phyloP scores from a whole-genome alignment of 176 grass and related monocot species.

The Raddia distichophylla region DNA sequence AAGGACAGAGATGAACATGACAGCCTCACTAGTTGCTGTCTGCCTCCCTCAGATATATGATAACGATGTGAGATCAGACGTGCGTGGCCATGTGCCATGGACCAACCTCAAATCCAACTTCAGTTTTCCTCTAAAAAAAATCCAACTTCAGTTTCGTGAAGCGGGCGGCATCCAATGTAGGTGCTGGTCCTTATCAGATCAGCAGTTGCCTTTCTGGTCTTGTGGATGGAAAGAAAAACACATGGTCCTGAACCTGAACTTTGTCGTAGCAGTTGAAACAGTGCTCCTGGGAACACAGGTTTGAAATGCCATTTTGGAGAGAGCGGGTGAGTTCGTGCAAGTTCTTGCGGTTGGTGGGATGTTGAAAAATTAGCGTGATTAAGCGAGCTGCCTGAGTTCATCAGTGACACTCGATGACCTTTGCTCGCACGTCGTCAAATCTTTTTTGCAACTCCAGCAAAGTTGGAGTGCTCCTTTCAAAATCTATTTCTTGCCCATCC shows the following conservation, averaged over 20 bases:
- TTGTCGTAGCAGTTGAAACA: background rate
- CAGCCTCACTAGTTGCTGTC: background rate
- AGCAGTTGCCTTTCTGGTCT: background rate
- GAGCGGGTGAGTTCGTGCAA: background rate
- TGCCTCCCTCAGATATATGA: background rate
- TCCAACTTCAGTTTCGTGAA: background rate
- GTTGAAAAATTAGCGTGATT: background rate
- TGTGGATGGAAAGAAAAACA: background rate
- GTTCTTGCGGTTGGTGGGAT: constrained; percentile 5
- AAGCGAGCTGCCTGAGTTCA: background rate
- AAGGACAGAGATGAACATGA: background rate
- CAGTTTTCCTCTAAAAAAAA: no score
- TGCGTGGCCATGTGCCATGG: background rate
- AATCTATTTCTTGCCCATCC: background rate
- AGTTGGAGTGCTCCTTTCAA: background rate
- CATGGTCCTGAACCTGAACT: background rate
- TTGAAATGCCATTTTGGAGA: background rate
- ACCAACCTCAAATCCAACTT: background rate
- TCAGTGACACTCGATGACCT: no score
- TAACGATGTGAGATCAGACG: background rate
- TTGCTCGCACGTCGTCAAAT: background rate
- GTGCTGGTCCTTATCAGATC: background rate
- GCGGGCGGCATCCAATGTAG: background rate
- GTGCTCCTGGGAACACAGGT: background rate
- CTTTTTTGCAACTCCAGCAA: background rate